Base-by-base conservation (phyloP, 805 yeast genomes). In the Cyberlindnera euphorbiae region DNA sequence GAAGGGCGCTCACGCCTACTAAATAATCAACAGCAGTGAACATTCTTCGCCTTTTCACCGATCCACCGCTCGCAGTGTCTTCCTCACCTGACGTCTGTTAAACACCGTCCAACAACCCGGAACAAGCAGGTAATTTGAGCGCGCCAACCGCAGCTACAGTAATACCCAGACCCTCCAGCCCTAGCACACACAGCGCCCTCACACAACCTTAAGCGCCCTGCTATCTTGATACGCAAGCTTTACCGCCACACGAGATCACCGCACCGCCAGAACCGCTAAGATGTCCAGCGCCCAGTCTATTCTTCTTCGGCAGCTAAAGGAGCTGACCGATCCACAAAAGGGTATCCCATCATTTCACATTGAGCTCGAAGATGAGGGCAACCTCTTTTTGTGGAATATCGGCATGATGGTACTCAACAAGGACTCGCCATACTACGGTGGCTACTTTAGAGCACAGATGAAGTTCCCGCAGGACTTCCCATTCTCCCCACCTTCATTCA, bases 381-480 rank as follows among this genome's bases (percentile, higher is more conserved):
- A 77, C 53, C 71, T 77, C 34, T 77, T 74, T 47, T 65, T 67
- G 36, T 77, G 82, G 97, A 84, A 84, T 58, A 73, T 90, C 38
- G 97, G 96, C 16, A 84, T 90, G 41, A 87, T 89, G 87, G 94
- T 90, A 10, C 73, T 87, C 35, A 83, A 84, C 61, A 79, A 82
- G 50, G 96, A 87, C 45, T 86, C 96, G 12, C 79, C 82, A 46
- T 90, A 86, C 62, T 86, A 89, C 55, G 97, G 97, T 30, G 97
- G 97, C 11, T 90, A 84, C 62, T 83, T 90, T 65, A 85, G 79
- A 56, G 96, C 96, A 16, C 94, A 86, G 58, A 86, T 90, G 95
- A 73, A 81, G 49, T 90, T 90, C 63, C 97, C 97, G 6, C 63
- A 69, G 16, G 95, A 88, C 60, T 90, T 81, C 63, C 98, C 97